phyloP scores from a whole-genome alignment of 768 basidiomycete genomes.

The Suillus subaureus region DNA sequence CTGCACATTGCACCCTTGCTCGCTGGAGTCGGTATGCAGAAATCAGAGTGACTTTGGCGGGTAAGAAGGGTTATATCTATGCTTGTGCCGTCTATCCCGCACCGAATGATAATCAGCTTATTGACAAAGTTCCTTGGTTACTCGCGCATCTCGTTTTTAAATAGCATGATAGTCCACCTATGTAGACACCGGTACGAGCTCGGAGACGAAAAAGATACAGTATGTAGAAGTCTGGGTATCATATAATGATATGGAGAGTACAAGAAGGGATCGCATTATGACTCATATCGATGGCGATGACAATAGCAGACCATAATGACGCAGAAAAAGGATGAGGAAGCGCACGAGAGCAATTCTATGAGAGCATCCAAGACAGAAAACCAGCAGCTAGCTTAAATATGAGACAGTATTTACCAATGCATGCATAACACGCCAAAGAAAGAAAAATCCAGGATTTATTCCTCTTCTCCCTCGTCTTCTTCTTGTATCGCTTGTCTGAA shows the following conservation, averaged over 20 bases:
- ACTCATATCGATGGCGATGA: background rate
- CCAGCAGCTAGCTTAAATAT: slow-evolving; percentile 7
- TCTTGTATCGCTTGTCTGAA: slow-evolving; percentile 77
- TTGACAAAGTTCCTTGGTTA: background rate
- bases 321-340: slow-evolving; percentile 8
- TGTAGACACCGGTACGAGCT: background rate
- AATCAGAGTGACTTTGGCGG: too few species aligned
- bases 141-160: background rate
- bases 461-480: slow-evolving; percentile 85
- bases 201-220: slow-evolving; percentile 1
- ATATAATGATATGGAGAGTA: slow-evolving; percentile 20
- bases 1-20: too few species aligned
- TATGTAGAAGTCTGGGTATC: slow-evolving; percentile 28
- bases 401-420: slow-evolving; percentile 6
- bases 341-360: slow-evolving; percentile 13
- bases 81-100: too few species aligned
- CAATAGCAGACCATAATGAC: slow-evolving; percentile 18
- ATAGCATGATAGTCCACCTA: background rate
- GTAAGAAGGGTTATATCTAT: too few species aligned
- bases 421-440: slow-evolving; percentile 1
- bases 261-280: slow-evolving; percentile 12
- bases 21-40: too few species aligned
- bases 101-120: background rate
- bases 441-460: slow-evolving; percentile 31
- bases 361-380: slow-evolving; percentile 18